These are phyloP conservation scores for Imleria badia DNA, from an alignment of 768 basidiomycete genomes.

Conservation along the genomic window DNA sequence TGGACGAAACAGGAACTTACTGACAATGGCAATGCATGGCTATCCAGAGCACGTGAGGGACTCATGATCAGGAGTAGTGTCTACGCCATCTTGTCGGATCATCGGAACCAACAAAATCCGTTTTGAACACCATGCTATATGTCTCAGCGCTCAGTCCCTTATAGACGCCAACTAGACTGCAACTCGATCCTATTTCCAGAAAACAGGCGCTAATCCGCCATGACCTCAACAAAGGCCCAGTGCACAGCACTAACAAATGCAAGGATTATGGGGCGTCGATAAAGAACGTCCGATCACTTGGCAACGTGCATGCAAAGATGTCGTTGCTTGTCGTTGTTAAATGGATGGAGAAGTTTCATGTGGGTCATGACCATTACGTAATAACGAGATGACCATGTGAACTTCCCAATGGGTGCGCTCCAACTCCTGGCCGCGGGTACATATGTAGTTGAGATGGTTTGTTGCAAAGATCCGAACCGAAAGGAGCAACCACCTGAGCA, in stretches of 20 bases:
- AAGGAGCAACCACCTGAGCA: too few species aligned
- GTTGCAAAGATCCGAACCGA: too few species aligned
- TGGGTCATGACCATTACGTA: background rate
- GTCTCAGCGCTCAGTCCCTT: too few species aligned
- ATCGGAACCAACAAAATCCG: too few species aligned
- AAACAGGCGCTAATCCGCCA: background rate
- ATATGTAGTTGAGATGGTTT: too few species aligned
- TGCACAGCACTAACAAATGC: too few species aligned
- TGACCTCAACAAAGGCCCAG: background rate
- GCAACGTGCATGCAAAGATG: background rate
- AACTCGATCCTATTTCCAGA: background rate
- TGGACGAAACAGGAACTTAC: background rate
- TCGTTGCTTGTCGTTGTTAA: too few species aligned
- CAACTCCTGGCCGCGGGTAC: too few species aligned
- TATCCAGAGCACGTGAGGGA: background rate
- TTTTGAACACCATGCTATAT: background rate
- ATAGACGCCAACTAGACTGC: background rate
- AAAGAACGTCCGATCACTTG: background rate
- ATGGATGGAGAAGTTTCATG: background rate
- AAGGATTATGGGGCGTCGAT: background rate
- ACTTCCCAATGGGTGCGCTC: too few species aligned
- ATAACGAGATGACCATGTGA: too few species aligned
- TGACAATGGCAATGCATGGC: background rate
- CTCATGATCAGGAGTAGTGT: too few species aligned
- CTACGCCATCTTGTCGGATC: too few species aligned